Percentiles rank a stretch among this genome's conserved stretches.
Evolutionary conservation across 2,329 filamentous ascomycete genomes (phyloP).

Genomic region (Coniochaeta prunicola): DNA sequence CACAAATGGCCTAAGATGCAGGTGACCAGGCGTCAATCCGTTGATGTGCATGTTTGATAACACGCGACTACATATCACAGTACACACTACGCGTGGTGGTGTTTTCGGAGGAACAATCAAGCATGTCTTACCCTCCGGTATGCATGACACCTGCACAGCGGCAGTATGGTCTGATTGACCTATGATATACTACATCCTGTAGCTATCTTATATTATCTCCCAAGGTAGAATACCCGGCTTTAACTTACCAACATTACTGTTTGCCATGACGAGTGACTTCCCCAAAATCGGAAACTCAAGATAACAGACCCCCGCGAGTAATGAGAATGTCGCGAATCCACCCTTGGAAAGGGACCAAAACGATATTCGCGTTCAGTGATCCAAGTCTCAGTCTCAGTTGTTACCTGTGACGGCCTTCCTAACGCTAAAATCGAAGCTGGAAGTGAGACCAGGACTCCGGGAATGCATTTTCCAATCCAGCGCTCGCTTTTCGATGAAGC

Average conservation of each 20-base stretch:
- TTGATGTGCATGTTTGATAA: background rate
- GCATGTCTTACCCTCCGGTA: background rate
- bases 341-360: background rate
- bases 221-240: background rate
- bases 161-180: no score
- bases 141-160: background rate
- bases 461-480: constrained; percentile 11
- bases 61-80: no score
- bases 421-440: constrained; percentile 6
- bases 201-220: no score
- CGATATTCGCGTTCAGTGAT: background rate
- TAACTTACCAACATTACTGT: no score
- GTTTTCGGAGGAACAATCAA: background rate
- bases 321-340: background rate
- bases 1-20: background rate
- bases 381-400: background rate
- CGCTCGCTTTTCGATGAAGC: constrained; percentile 12
- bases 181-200: no score
- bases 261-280: background rate
- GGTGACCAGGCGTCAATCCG: background rate
- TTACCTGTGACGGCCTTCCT: background rate
- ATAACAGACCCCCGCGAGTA: background rate
- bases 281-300: background rate
- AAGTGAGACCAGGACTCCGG: constrained; percentile 10
- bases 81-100: background rate